phyloP scores from a whole-genome alignment of 2,329 filamentous ascomycete genomes.

The Fusarium incarnatum region DNA sequence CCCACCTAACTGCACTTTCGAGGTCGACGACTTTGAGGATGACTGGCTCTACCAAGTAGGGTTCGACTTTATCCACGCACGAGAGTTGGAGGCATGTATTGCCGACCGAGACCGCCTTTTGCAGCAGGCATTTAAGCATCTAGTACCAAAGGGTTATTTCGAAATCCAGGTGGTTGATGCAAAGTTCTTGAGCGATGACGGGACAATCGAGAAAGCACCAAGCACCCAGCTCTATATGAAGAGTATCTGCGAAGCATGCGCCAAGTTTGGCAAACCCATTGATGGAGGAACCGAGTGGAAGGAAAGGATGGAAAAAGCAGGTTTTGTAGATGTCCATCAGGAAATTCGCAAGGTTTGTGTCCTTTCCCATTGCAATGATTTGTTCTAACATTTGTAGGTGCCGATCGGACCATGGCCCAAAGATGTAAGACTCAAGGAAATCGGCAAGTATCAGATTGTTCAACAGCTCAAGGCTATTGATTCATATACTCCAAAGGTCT shows the following conservation, averaged over 20 bases:
- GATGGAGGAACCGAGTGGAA: slow-evolving; percentile 18
- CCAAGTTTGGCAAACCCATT: slow-evolving; percentile 23
- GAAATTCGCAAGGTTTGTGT: slow-evolving; percentile 3
- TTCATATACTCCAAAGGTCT: slow-evolving; percentile 33
- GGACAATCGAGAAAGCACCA: slow-evolving; percentile 6
- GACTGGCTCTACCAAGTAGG: slow-evolving; percentile 17
- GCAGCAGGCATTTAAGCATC: background rate
- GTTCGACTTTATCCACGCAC: slow-evolving; percentile 25
- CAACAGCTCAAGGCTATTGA: slow-evolving; percentile 28
- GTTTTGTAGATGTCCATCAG: slow-evolving; percentile 15
- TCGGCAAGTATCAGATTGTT: slow-evolving; percentile 20
- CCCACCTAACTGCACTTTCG: slow-evolving; percentile 27
- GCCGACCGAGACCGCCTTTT: background rate
- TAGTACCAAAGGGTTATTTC: slow-evolving; percentile 2
- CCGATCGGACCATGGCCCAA: slow-evolving; percentile 28
- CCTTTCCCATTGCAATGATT: fast-evolving
- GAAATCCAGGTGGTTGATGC: slow-evolving; percentile 18
- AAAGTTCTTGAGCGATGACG: slow-evolving; percentile 11
- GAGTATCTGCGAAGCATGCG: slow-evolving; percentile 3
- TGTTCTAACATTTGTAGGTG: background rate
- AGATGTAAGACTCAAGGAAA: slow-evolving; percentile 21
- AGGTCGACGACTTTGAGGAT: slow-evolving; percentile 29
- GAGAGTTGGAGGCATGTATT: slow-evolving; percentile 25
- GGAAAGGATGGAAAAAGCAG: background rate
- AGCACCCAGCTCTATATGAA: slow-evolving; percentile 14